Percentiles rank a stretch among this genome's conserved stretches.
phyloP scores from a whole-genome alignment of 176 grass and related monocot species.

The Saccharum spontaneum region DNA sequence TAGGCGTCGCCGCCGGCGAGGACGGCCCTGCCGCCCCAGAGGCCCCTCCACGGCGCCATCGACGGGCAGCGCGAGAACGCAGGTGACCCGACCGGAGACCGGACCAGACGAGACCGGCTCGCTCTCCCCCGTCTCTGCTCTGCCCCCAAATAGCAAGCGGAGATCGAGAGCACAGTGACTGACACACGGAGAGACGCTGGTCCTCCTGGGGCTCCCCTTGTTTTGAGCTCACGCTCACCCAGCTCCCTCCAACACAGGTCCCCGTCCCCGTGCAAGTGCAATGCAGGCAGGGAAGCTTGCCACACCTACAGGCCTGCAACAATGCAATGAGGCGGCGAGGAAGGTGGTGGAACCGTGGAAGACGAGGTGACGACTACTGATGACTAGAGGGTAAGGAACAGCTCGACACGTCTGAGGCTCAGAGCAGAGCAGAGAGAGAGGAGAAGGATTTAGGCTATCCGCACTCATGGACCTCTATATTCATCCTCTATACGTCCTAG shows the following conservation, averaged over 20 bases:
- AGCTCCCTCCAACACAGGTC: not conserved
- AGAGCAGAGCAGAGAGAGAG: not conserved
- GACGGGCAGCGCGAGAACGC: not conserved
- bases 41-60: conserved; percentile 66
- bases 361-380: not conserved
- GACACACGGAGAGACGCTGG: not conserved
- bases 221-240: conserved; percentile 13
- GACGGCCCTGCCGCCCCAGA: conserved; percentile 38
- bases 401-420: conserved; percentile 44
- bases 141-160: conserved; percentile 36
- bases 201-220: conserved; percentile 30
- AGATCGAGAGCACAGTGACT: not conserved
- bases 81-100: not conserved
- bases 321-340: conserved; percentile 13
- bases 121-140: not conserved
- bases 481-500: too few species aligned
- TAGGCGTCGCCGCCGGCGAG: conserved; percentile 38
- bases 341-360: not conserved
- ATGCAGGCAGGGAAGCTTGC: not conserved
- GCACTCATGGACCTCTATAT: too few species aligned
- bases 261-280: not conserved
- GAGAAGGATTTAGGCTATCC: not conserved
- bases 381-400: conserved; percentile 11
- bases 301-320: too few species aligned
- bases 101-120: not conserved